Conservation (phyloP, 192 early-diverging fungal genomes). For the Umbelopsis sp. region DNA sequence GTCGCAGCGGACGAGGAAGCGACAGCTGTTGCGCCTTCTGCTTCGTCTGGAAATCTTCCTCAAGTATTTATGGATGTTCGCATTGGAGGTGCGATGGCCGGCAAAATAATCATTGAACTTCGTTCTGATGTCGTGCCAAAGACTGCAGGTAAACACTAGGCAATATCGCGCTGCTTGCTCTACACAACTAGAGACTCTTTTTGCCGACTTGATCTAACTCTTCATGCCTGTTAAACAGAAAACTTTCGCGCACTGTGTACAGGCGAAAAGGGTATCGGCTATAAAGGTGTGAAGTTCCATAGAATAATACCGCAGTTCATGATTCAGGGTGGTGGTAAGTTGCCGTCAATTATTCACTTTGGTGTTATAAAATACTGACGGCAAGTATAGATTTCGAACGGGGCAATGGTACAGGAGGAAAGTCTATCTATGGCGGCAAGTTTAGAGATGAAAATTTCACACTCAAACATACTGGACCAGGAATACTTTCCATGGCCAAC, state of each 20-base stretch:
- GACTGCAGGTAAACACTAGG: constrained; percentile 53
- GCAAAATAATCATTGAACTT: constrained; percentile 49
- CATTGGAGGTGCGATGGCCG: constrained; percentile 30
- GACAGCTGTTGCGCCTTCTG: not conserved
- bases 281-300: constrained; percentile 73
- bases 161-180: not conserved
- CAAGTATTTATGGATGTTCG: constrained; percentile 32
- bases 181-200: not conserved
- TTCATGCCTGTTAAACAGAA: constrained; percentile 47
- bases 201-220: not conserved
- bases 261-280: constrained; percentile 87
- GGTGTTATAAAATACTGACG: not conserved
- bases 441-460: constrained; percentile 33
- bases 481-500: constrained; percentile 94
- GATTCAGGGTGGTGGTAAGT: constrained; percentile 66
- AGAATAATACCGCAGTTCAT: constrained; percentile 76
- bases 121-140: constrained; percentile 64
- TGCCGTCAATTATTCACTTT: not conserved
- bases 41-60: constrained; percentile 7
- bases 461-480: constrained; percentile 65
- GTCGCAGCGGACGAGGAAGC: not conserved
- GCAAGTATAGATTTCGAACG: constrained; percentile 64
- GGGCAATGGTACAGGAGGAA: constrained; percentile 83
- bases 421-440: constrained; percentile 58
- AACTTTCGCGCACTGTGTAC: constrained; percentile 98